A percentile compares a stretch with the other conserved stretches of the same genome.
phyloP scores from a whole-genome alignment of 176 grass and related monocot species.

The Dendrocalamus sinicus region DNA sequence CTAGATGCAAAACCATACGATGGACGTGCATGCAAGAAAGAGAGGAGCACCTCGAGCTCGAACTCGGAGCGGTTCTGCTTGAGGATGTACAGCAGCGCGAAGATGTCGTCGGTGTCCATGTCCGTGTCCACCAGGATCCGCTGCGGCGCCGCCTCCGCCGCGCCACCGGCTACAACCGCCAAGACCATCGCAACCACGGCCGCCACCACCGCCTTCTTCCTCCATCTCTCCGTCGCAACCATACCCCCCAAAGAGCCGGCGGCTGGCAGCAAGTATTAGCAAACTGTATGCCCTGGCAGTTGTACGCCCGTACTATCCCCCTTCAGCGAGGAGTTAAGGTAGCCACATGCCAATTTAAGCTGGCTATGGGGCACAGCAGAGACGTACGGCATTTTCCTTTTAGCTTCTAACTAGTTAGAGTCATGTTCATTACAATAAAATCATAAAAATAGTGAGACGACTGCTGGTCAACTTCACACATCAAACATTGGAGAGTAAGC shows the following conservation, averaged over 20 bases:
- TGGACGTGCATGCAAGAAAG: neutral
- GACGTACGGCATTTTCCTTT: too few relatives aligned
- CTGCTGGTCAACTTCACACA: too few relatives aligned
- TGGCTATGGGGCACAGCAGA: neutral
- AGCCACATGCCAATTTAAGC: neutral
- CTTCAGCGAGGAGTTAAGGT: neutral
- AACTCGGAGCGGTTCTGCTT: conserved; percentile 80
- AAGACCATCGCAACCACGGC: neutral
- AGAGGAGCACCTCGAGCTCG: conserved; percentile 70
- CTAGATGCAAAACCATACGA: neutral
- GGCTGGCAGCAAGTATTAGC: neutral
- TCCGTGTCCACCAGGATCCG: conserved; percentile 80
- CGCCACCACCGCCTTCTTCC: neutral
- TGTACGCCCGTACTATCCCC: neutral
- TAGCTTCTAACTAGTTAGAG: too few relatives aligned
- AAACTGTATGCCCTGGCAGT: neutral
- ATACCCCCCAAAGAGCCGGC: neutral
- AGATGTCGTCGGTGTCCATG: conserved; percentile 79
- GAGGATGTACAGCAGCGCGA: conserved; percentile 83
- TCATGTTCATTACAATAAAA: too few relatives aligned
- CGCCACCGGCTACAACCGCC: neutral
- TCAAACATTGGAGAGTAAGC: too few relatives aligned
- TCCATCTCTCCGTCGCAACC: neutral
- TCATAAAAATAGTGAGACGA: too few relatives aligned
- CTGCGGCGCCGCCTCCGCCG: conserved; percentile 20